Evolutionary conservation across 148 eudicot species (phyloP).

Genomic region (Diospyros lotus): DNA sequence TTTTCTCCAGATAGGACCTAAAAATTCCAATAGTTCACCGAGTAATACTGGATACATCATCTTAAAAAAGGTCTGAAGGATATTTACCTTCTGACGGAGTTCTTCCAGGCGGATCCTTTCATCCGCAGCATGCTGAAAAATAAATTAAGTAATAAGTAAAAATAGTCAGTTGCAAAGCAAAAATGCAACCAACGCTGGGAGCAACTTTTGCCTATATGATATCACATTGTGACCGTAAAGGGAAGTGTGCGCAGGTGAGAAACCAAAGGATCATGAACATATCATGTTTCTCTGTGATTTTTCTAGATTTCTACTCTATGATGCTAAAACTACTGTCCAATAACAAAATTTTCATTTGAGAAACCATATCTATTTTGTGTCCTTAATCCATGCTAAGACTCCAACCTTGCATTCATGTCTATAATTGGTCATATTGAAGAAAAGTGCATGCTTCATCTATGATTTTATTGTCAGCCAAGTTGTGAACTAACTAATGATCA

Average conservation of each 20-base stretch:
- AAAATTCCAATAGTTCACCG: slow-evolving; percentile 12
- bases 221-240: background rate
- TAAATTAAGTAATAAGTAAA: background rate
- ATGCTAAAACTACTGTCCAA: slow-evolving; percentile 1
- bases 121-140: slow-evolving; percentile 96
- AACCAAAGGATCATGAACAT: background rate
- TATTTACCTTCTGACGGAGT: slow-evolving; percentile 70
- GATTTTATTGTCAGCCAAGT: background rate
- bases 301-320: background rate
- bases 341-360: background rate
- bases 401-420: background rate
- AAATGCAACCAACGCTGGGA: slow-evolving; percentile 8
- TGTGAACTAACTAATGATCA: background rate
- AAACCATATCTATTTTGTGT: background rate
- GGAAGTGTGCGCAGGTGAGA: background rate
- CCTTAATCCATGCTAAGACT: background rate
- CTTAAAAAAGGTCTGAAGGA: background rate
- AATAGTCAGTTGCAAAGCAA: slow-evolving; percentile 1
- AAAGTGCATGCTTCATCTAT: background rate
- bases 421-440: background rate
- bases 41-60: slow-evolving; percentile 10
- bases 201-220: background rate
- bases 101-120: slow-evolving; percentile 96
- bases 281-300: background rate
- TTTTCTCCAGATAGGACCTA: slow-evolving; percentile 82